Base-by-base conservation (phyloP, 2,329 filamentous ascomycete species). In the Alternaria conjuncta region DNA sequence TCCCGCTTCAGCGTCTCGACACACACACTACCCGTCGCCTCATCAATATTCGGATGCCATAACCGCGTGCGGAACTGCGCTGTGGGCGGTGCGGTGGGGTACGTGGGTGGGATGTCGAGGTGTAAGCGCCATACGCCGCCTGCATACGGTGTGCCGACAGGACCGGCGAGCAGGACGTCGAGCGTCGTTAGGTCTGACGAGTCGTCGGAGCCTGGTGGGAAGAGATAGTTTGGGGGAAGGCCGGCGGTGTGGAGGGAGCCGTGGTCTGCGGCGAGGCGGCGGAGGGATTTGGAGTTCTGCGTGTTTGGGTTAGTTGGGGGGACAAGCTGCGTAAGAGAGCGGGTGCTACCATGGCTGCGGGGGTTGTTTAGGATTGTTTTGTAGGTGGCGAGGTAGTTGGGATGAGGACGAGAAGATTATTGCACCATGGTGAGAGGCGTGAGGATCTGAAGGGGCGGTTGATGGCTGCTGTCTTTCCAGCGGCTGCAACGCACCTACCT, bases 21-120 rank as follows among this genome's bases (percentile, higher is more conserved):
- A 64, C 88, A 90, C 4, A 90, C 87, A 1, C 85, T 85, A 6
- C 88, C 88, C 0, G 85, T 87, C n/a, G 82, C 80, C 56, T 88
- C 86, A 65, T 90, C 88, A 54, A 90, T 86, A 70, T 90, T 90
- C 0, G 88, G 88, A 68, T 90, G 88, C 83, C 87, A 90, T 66
- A 90, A 86, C 6, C 84, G 82, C 3, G 88, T 90, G 57, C 83
- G 84, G 72, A 90, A 90, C 30, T 83, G 82, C 3, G 88, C 88
- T 44, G 87, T 89, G 0, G 85, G 85, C 15, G 85, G 84, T 18
- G 77, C 76, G 43, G 77, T 75, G 11, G 85, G 85, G 68, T 89
- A 88, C n/a, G 83, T 84, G 18, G 84, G 80, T 0, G 88, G 88
- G 32, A 90, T 88, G 49, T 85, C 84, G 50, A 90, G 82, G 68